Base-by-base conservation (phyloP, 768 basidiomycete genomes). In the Termitomyces sp. region DNA sequence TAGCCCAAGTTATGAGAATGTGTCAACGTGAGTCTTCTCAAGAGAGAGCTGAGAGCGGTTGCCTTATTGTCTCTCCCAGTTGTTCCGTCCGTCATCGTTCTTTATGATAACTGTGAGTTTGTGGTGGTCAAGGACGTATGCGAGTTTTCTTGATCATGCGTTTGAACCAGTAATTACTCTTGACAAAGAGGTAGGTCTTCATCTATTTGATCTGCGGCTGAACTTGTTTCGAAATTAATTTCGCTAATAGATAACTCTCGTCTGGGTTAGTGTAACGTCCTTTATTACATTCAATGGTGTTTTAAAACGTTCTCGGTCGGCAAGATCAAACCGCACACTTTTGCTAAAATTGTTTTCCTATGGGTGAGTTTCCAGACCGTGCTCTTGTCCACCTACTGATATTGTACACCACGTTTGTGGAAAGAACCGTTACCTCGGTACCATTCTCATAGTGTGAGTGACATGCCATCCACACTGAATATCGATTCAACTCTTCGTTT, bases 361-460 rank as follows among this genome's bases (percentile, higher is more conserved):
- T 66, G 65, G 64, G 69, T 68, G 62, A 50, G 38, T 14, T 59
- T 41, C 57, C 16, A n/a, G 28, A 30, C 18, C n/a, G 12, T 36
- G 30, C 16, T 26, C 18, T 30, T 53, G n/a, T 13, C 32, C 43
- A 33, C 7, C 23, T 48, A 56, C 33, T 51, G 16, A 26, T 52
- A 9, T 47, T 16, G n/a, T 2, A 43, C 32, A 8, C 12, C 18
- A 2, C 12, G 26, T 30, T 28, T 18, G 18, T 43, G 30, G 36
- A 14, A 41, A 72, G 70, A 72, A 70, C 48, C 69, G 71, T 16
- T 69, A 72, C 63, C 63, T 70, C 43, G 69, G 70, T n/a, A 66
- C 59, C 51, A 20, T 65, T 28, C 65, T 68, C 55, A 43, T 68
- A 48, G 35, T 72, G 70, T 71, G 56, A 49, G 70, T 58, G 35